Conservation (phyloP, 2,329 filamentous ascomycete genomes). For the Metarhizium humberi region DNA sequence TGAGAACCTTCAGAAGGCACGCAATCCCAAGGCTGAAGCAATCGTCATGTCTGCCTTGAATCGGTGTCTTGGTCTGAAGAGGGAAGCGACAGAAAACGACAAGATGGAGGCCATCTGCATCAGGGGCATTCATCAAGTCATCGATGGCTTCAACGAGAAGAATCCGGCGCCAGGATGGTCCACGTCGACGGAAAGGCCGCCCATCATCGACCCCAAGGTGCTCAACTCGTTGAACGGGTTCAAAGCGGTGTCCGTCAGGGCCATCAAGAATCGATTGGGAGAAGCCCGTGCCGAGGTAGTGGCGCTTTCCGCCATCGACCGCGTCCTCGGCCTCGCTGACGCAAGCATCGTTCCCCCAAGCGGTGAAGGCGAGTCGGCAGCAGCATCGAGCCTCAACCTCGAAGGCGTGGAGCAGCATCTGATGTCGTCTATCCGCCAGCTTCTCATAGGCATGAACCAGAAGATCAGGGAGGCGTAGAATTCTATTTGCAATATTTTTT, state of each 20-base stretch:
- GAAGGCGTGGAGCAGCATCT: conserved; percentile 32
- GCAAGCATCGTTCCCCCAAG: conserved; percentile 29
- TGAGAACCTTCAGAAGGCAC: conserved; percentile 33
- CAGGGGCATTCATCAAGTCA: conserved; percentile 31
- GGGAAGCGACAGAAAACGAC: conserved; percentile 32
- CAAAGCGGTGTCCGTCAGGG: conserved; percentile 35
- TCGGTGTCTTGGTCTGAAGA: conserved; percentile 38
- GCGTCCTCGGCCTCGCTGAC: conserved; percentile 37
- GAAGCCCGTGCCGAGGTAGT: conserved; percentile 34
- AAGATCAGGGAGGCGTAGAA: conserved; percentile 18
- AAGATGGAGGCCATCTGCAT: conserved; percentile 38
- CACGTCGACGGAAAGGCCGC: conserved; percentile 15
- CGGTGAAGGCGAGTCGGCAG: conserved; percentile 18
- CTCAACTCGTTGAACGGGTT: conserved; percentile 32
- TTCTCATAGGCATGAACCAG: conserved; percentile 30
- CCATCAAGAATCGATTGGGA: conserved; percentile 30
- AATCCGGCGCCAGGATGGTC: conserved; percentile 22
- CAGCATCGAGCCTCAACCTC: conserved; percentile 19
- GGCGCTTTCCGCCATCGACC: conserved; percentile 40
- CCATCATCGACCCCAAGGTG: conserved; percentile 29
- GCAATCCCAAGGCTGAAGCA: conserved; percentile 32
- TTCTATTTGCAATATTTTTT: background rate
- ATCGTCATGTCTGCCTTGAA: conserved; percentile 45
- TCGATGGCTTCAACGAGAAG: conserved; percentile 32
- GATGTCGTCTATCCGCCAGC: conserved; percentile 29